Conservation (phyloP, 2,329 filamentous ascomycete genomes). For the Hypoxylon sp. region DNA sequence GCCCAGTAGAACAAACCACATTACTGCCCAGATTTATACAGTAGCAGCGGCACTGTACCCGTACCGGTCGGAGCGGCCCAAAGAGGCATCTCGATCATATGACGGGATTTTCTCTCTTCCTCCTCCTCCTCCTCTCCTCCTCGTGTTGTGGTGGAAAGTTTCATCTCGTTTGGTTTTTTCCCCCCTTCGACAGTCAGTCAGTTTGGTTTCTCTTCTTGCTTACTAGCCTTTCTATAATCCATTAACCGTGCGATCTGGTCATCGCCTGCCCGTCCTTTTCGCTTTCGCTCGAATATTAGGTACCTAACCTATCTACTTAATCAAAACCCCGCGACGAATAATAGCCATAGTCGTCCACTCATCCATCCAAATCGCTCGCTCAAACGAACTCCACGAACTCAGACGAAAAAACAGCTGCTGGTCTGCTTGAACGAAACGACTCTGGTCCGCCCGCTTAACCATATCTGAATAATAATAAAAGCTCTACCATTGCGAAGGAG, state of each 20-base stretch:
- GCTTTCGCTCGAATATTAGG: background rate
- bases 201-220: slow-evolving; percentile 8
- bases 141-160: slow-evolving; percentile 27
- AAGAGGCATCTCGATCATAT: slow-evolving; percentile 35
- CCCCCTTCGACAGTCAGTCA: background rate
- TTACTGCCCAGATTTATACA: slow-evolving; percentile 8
- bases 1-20: background rate
- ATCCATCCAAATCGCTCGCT: background rate
- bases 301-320: background rate
- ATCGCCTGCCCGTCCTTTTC: slow-evolving; percentile 26
- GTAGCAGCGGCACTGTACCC: slow-evolving; percentile 33
- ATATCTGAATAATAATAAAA: background rate
- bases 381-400: background rate
- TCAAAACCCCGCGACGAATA: slow-evolving; percentile 4
- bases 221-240: slow-evolving; percentile 29
- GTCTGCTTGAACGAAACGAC: slow-evolving; percentile 10
- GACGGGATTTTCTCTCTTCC: slow-evolving; percentile 12
- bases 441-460: background rate
- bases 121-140: slow-evolving; percentile 10
- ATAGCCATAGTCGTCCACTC: background rate
- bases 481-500: background rate
- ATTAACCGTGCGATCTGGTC: slow-evolving; percentile 30
- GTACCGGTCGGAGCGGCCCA: slow-evolving; percentile 5
- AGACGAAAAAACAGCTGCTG: slow-evolving; percentile 17
- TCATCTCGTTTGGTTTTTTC: slow-evolving; percentile 9